phyloP scores from a whole-genome alignment of 768 basidiomycete genomes.

The Amanita brunnescens region DNA sequence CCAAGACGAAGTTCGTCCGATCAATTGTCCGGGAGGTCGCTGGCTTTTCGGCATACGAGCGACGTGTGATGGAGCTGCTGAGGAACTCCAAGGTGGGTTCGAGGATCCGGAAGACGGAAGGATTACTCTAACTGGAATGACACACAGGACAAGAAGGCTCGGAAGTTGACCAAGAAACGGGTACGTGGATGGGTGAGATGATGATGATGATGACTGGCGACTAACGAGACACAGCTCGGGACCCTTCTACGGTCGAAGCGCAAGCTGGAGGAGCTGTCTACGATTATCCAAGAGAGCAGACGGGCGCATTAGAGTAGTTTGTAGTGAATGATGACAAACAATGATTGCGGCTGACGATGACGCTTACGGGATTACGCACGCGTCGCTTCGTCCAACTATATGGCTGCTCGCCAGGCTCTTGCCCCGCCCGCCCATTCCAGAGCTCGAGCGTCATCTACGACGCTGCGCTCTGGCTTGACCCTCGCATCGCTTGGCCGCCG shows the following conservation, averaged over 20 bases:
- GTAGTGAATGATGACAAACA: background rate
- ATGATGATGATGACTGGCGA: conserved; percentile 2
- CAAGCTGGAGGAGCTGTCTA: conserved; percentile 94
- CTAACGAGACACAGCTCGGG: conserved; percentile 63
- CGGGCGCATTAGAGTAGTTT: conserved; percentile 41
- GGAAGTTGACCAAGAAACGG: conserved; percentile 99
- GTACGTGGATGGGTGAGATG: conserved; percentile 39
- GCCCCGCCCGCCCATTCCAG: conserved; percentile 26
- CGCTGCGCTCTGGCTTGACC: conserved; percentile 43
- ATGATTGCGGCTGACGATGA: background rate
- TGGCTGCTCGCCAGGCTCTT: background rate
- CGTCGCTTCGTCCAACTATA: background rate
- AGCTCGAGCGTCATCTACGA: conserved; percentile 53
- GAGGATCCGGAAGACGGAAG: background rate
- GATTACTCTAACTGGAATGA: background rate
- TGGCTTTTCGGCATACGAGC: conserved; percentile 96
- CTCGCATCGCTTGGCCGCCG: conserved; percentile 46
- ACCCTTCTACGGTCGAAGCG: conserved; percentile 98
- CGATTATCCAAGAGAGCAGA: conserved; percentile 90
- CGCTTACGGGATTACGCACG: background rate
- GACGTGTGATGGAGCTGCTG: conserved; percentile 95
- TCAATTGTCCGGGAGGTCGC: conserved; percentile 93
- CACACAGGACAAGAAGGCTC: conserved; percentile 91
- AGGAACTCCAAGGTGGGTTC: conserved; percentile 86
- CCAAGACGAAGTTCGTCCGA: conserved; percentile 90